Percentiles rank a stretch among this genome's conserved stretches.
phyloP scores from a whole-genome alignment of 2,329 filamentous ascomycete genomes.

The Sarocladiaceae sp. region DNA sequence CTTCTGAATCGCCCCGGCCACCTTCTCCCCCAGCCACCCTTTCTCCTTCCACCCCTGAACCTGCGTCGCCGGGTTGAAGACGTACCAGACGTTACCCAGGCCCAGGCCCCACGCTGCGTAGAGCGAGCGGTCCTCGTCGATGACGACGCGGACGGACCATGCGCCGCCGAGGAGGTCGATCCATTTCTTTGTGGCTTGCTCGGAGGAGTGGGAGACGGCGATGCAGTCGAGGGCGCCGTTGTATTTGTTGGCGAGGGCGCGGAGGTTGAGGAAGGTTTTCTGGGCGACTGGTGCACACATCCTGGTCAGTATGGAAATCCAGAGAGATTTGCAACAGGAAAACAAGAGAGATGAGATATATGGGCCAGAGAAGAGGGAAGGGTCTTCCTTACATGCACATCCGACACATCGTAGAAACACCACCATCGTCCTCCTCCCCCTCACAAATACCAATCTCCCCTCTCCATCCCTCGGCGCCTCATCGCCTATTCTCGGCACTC shows the following conservation, averaged over 20 bases:
- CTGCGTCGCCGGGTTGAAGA: constrained; percentile 48
- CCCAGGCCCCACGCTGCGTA: constrained; percentile 57
- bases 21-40: constrained; percentile 46
- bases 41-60: constrained; percentile 47
- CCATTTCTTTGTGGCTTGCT: constrained; percentile 50
- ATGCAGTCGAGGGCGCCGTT: constrained; percentile 44
- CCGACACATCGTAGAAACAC: constrained; percentile 50
- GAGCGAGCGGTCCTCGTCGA: constrained; percentile 49
- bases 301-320: constrained; percentile 4
- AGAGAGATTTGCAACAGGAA: neutral
- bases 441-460: constrained; percentile 34
- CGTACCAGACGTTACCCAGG: constrained; percentile 41
- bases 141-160: constrained; percentile 48
- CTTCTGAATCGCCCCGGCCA: constrained; percentile 39
- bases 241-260: constrained; percentile 46
- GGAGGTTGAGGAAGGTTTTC: constrained; percentile 50
- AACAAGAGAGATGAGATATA: constrained; percentile 7
- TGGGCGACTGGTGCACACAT: constrained; percentile 38
- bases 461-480: constrained; percentile 41
- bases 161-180: constrained; percentile 50
- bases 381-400: constrained; percentile 48
- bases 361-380: constrained; percentile 6
- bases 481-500: constrained; percentile 41
- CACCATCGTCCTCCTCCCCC: constrained; percentile 38
- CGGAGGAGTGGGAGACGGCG: constrained; percentile 53